Evolutionary conservation across 805 yeast species (phyloP).

Genomic region (Candida arabinofermentans): DNA sequence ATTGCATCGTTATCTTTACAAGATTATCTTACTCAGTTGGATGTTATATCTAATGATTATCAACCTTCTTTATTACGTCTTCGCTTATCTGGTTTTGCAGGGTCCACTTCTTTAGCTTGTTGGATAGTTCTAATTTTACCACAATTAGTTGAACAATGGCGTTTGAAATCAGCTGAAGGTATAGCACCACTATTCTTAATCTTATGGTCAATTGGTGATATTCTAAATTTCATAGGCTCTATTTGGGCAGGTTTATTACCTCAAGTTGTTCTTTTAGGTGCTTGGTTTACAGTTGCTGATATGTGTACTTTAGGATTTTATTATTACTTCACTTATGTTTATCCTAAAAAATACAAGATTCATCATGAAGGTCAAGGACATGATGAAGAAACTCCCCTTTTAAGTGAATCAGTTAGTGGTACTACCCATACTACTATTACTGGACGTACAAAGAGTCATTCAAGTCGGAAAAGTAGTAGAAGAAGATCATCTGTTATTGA

Average conservation of each 20-base stretch:
- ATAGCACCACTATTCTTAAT: slow-evolving; percentile 63
- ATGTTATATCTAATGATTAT: not conserved
- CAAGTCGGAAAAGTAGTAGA: slow-evolving; percentile 8
- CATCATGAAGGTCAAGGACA: slow-evolving; percentile 19
- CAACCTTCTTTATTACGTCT: slow-evolving; percentile 33
- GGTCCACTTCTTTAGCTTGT: slow-evolving; percentile 71
- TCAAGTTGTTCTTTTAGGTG: slow-evolving; percentile 63
- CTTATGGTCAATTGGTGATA: slow-evolving; percentile 71
- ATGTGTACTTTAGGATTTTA: slow-evolving; percentile 53
- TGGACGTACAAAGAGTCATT: slow-evolving; percentile 11
- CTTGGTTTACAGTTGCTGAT: slow-evolving; percentile 78
- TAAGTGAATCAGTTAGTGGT: too few species aligned
- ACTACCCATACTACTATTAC: too few species aligned
- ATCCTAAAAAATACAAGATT: slow-evolving; percentile 33
- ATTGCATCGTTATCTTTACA: slow-evolving; percentile 3
- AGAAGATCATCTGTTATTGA: slow-evolving; percentile 50
- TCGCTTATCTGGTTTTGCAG: slow-evolving; percentile 58
- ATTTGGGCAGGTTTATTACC: slow-evolving; percentile 68
- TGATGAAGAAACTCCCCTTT: slow-evolving; percentile 31
- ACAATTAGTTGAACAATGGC: slow-evolving; percentile 78
- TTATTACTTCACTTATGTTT: slow-evolving; percentile 54
- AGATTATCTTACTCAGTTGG: slow-evolving; percentile 1
- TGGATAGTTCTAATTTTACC: slow-evolving; percentile 77
- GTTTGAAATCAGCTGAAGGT: slow-evolving; percentile 71
- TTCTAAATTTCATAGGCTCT: slow-evolving; percentile 64